These are phyloP conservation scores for Aspergillus cejpii DNA, from an alignment of 2,329 filamentous ascomycete genomes.

Conservation along the genomic window DNA sequence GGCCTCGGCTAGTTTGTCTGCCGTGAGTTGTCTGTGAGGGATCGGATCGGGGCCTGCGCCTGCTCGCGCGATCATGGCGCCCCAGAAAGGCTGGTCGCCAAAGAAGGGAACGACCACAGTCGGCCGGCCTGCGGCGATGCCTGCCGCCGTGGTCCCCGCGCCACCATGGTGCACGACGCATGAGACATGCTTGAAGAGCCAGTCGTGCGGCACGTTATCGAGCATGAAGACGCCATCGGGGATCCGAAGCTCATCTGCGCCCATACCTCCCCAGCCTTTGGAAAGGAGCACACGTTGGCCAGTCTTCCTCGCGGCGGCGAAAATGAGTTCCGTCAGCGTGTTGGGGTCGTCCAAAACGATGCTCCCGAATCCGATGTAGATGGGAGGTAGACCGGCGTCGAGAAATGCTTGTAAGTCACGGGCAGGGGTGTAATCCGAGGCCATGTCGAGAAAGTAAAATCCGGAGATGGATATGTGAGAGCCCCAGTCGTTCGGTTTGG, in stretches of 20 bases:
- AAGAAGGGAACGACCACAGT: constrained; percentile 84
- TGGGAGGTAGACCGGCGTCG: constrained; percentile 62
- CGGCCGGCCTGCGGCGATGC: constrained; percentile 71
- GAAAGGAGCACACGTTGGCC: constrained; percentile 75
- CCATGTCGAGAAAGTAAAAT: constrained; percentile 61
- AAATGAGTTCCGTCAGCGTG: constrained; percentile 62
- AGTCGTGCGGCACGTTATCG: constrained; percentile 80
- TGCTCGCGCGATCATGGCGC: constrained; percentile 61
- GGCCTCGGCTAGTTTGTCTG: constrained; percentile 58
- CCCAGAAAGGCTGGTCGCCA: constrained; percentile 79
- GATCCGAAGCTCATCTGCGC: constrained; percentile 61
- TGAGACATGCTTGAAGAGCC: constrained; percentile 75
- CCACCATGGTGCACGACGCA: constrained; percentile 83
- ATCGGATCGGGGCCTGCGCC: constrained; percentile 67
- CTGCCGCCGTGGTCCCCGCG: constrained; percentile 79
- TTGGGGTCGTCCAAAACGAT: constrained; percentile 74
- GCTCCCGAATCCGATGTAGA: constrained; percentile 78
- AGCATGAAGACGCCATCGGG: constrained; percentile 75
- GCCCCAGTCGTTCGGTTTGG: constrained; percentile 70
- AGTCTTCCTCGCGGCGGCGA: constrained; percentile 59
- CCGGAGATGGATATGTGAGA: constrained; percentile 63
- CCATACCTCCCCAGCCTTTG: constrained; percentile 82
- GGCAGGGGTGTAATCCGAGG: constrained; percentile 18
- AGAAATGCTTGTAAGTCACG: constrained; percentile 58
- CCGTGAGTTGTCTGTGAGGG: constrained; percentile 60